Percentiles rank a stretch among this genome's conserved stretches.
Evolutionary conservation across 2,329 filamentous ascomycete species (phyloP).

Genomic region (Colletotrichum orbiculare): DNA sequence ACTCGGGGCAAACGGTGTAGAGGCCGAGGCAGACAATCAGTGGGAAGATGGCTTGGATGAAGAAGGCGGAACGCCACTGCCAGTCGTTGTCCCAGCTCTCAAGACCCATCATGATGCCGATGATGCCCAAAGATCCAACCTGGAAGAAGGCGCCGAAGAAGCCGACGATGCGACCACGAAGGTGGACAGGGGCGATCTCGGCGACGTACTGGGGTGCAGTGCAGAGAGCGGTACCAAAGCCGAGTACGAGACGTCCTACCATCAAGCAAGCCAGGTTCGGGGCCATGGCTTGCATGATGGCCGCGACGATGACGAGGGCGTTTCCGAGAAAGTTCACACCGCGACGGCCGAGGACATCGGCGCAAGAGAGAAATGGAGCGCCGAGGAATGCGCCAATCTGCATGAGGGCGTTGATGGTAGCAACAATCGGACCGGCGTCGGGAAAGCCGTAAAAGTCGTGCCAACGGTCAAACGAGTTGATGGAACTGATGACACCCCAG

Average conservation of each 20-base stretch:
- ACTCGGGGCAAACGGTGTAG: constrained; percentile 52
- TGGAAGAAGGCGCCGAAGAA: constrained; percentile 60
- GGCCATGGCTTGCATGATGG: constrained; percentile 53
- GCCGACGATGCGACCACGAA: constrained; percentile 56
- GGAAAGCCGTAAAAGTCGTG: constrained; percentile 57
- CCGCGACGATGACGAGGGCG: constrained; percentile 55
- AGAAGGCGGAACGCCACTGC: constrained; percentile 51
- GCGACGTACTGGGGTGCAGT: constrained; percentile 44
- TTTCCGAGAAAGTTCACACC: constrained; percentile 60
- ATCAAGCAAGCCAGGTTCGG: constrained; percentile 53
- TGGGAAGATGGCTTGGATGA: constrained; percentile 57
- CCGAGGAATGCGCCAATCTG: constrained; percentile 58
- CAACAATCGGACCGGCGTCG: constrained; percentile 51
- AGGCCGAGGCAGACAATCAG: constrained; percentile 47
- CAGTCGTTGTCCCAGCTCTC: constrained; percentile 49
- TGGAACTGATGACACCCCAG: constrained; percentile 60
- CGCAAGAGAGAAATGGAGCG: constrained; percentile 60
- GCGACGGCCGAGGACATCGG: constrained; percentile 63
- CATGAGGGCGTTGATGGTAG: constrained; percentile 60
- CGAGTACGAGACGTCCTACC: constrained; percentile 65
- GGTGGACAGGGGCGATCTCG: constrained; percentile 43
- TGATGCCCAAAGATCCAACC: constrained; percentile 54
- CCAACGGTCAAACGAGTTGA: constrained; percentile 55
- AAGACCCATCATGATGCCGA: constrained; percentile 55
- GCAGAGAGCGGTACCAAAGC: constrained; percentile 56